Percentiles rank a stretch among this genome's conserved stretches.
Conservation (phyloP, 352 stramenopile genomes). For the Thraustochytrium striatum region DNA sequence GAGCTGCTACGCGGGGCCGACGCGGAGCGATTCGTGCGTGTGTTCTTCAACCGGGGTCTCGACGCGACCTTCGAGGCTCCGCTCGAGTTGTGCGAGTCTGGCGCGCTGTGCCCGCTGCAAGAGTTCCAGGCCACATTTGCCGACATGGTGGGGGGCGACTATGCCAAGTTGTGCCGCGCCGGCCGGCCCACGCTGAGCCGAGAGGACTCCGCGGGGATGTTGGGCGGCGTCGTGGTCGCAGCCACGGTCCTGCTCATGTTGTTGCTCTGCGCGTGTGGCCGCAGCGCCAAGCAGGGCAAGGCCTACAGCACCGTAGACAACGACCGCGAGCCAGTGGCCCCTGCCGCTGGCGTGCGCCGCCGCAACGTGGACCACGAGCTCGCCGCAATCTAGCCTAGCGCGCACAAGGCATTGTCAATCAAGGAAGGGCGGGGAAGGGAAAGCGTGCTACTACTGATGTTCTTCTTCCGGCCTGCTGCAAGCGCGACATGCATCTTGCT, state of each 20-base stretch:
- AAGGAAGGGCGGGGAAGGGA: too few relatives aligned
- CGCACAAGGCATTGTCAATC: too few relatives aligned
- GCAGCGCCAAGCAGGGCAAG: too few relatives aligned
- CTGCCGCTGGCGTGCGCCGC: too few relatives aligned
- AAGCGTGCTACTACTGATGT: too few relatives aligned
- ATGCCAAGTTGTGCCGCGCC: neutral
- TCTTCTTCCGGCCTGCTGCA: neutral
- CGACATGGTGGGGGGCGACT: neutral
- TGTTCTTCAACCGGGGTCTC: slow-evolving; percentile 13
- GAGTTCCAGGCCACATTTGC: neutral
- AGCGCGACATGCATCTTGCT: neutral
- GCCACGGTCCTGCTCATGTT: neutral
- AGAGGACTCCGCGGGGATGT: neutral
- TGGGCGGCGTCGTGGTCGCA: neutral
- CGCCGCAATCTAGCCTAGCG: too few relatives aligned
- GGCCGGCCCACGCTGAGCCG: neutral
- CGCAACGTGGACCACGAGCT: too few relatives aligned
- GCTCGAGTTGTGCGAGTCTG: neutral
- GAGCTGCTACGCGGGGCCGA: slow-evolving; percentile 16
- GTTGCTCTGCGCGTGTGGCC: neutral
- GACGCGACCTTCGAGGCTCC: neutral
- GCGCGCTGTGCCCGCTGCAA: neutral
- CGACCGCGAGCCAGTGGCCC: too few relatives aligned
- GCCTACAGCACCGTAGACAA: too few relatives aligned
- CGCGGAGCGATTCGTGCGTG: neutral